Percentiles rank a stretch among this genome's conserved stretches.
Conservation (phyloP, 202 grass and related monocot species). For the Schoenoplectus tabernaemontani region DNA sequence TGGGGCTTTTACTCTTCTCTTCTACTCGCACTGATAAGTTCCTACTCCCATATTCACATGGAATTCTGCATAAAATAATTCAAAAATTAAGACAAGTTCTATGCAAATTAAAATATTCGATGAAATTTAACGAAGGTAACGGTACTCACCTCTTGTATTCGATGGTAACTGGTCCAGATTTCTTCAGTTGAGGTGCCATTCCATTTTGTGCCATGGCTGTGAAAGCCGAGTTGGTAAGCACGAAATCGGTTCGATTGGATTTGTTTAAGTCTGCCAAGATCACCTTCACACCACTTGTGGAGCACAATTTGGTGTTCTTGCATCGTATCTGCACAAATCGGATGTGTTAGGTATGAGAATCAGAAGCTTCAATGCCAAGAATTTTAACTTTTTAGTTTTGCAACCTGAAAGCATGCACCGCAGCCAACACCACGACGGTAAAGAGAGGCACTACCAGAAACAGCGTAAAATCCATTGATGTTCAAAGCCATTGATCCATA, state of each 20-base stretch:
- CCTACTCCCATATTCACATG: slow-evolving; percentile 53
- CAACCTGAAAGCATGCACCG: slow-evolving; percentile 77
- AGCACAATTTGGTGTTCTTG: slow-evolving; percentile 55
- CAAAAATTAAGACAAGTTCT: slow-evolving; percentile 10
- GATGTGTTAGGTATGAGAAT: not conserved
- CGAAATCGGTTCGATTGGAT: slow-evolving; percentile 53
- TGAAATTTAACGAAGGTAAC: not conserved
- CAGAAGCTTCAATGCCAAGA: not conserved
- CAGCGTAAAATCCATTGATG: slow-evolving; percentile 42
- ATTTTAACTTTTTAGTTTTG: not conserved
- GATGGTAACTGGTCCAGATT: slow-evolving; percentile 35
- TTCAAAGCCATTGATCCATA: slow-evolving; percentile 52
- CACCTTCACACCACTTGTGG: slow-evolving; percentile 40
- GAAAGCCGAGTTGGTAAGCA: slow-evolving; percentile 48
- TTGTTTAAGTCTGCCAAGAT: slow-evolving; percentile 54
- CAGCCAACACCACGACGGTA: slow-evolving; percentile 65
- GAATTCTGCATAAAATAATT: slow-evolving; percentile 40
- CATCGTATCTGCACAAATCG: slow-evolving; percentile 50
- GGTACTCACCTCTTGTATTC: slow-evolving; percentile 70
- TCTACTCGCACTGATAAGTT: slow-evolving; percentile 77
- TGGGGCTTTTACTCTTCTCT: slow-evolving; percentile 35
- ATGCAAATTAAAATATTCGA: slow-evolving; percentile 17
- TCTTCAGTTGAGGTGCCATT: slow-evolving; percentile 34
- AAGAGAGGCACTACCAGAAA: slow-evolving; percentile 33
- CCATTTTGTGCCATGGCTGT: slow-evolving; percentile 55